Evolutionary conservation across 2,329 filamentous ascomycete species (phyloP).

Genomic region (Emergomyces orientalis): DNA sequence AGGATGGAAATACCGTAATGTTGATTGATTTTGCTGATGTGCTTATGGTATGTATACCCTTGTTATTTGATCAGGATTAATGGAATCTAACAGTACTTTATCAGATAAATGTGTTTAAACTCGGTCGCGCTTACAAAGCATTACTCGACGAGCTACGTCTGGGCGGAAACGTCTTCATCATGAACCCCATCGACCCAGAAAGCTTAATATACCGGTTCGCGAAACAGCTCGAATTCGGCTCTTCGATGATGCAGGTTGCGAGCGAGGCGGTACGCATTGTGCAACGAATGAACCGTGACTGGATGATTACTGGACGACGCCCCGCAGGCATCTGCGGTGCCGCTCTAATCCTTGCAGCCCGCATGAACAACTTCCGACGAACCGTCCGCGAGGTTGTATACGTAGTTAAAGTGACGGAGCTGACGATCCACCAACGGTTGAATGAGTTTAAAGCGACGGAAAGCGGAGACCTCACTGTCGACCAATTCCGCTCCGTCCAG

Average conservation of each 20-base stretch:
- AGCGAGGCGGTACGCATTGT: slow-evolving; percentile 81
- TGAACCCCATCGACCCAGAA: slow-evolving; percentile 73
- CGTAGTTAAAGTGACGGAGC: slow-evolving; percentile 89
- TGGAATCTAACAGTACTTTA: slow-evolving; percentile 28
- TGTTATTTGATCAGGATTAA: background rate
- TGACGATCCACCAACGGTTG: slow-evolving; percentile 83
- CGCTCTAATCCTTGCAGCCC: slow-evolving; percentile 84
- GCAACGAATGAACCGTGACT: slow-evolving; percentile 88
- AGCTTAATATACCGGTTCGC: slow-evolving; percentile 88
- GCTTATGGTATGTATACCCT: slow-evolving; percentile 38
- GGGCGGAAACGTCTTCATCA: slow-evolving; percentile 52
- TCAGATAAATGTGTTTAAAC: slow-evolving; percentile 80
- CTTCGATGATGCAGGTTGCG: slow-evolving; percentile 72
- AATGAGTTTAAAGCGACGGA: slow-evolving; percentile 86
- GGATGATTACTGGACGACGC: slow-evolving; percentile 91
- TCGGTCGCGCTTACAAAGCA: slow-evolving; percentile 82
- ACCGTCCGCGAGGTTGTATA: slow-evolving; percentile 95
- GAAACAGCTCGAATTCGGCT: slow-evolving; percentile 80
- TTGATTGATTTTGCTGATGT: slow-evolving; percentile 92
- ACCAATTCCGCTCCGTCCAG: slow-evolving; percentile 57
- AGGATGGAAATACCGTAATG: slow-evolving; percentile 74
- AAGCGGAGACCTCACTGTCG: slow-evolving; percentile 74
- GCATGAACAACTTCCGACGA: slow-evolving; percentile 96
- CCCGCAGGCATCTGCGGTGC: slow-evolving; percentile 92
- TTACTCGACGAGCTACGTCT: slow-evolving; percentile 54